These are phyloP conservation scores for Erodium trifolium DNA, from an alignment of 441 rosid species.

Conservation along the genomic window DNA sequence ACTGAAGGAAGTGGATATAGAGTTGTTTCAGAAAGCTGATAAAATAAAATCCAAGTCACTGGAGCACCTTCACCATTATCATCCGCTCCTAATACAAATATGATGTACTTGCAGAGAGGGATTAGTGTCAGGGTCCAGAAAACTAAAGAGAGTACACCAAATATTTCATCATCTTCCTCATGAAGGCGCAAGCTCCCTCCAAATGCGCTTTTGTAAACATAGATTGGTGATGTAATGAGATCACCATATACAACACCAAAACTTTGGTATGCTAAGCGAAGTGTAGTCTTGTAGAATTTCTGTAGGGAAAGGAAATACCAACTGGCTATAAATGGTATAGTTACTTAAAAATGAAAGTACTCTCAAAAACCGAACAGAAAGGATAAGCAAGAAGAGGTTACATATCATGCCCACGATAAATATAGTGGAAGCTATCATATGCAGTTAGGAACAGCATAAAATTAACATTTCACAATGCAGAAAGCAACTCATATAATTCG, in stretches of 20 bases:
- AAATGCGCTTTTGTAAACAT: conserved; percentile 85
- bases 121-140: conserved; percentile 95
- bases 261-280: conserved; percentile 71
- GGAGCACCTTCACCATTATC: conserved; percentile 78
- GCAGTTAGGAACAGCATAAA: too few species aligned
- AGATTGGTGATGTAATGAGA: conserved; percentile 87
- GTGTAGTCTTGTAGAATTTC: background rate
- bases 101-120: conserved; percentile 83
- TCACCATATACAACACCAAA: conserved; percentile 96
- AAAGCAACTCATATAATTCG: too few species aligned
- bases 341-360: too few species aligned
- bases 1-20: background rate
- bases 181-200: conserved; percentile 82
- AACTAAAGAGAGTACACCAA: conserved; percentile 78
- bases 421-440: too few species aligned
- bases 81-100: conserved; percentile 82
- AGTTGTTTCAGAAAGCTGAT: background rate
- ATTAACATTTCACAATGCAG: too few species aligned
- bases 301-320: background rate
- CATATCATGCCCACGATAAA: too few species aligned
- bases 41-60: background rate
- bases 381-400: too few species aligned
- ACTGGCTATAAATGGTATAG: background rate
- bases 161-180: conserved; percentile 79
- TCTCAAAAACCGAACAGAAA: too few species aligned